These are phyloP conservation scores for Fusarium sp. DNA, from an alignment of 2,329 filamentous ascomycete genomes.

Conservation along the genomic window DNA sequence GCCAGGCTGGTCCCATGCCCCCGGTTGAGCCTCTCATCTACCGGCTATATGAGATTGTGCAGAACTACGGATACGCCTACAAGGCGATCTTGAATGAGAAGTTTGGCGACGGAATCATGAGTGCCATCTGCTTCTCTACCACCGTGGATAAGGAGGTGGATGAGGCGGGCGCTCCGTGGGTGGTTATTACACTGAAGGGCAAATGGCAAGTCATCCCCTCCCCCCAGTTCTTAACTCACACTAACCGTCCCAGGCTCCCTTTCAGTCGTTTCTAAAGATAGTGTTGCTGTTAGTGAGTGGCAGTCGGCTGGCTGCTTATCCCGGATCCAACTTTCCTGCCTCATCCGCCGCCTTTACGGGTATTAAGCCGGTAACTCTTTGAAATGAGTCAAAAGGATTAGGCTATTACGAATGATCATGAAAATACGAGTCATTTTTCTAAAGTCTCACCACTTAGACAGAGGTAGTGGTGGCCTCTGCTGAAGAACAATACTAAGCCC, in stretches of 20 bases:
- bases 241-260: constrained; percentile 43
- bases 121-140: constrained; percentile 89
- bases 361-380: background rate
- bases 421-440: background rate
- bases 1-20: constrained; percentile 63
- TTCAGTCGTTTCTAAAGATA: constrained; percentile 46
- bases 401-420: background rate
- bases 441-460: background rate
- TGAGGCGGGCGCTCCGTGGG: constrained; percentile 82
- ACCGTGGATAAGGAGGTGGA: constrained; percentile 96
- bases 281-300: background rate
- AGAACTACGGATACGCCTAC: constrained; percentile 97
- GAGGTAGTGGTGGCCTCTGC: constrained; percentile 37
- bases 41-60: constrained; percentile 90
- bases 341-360: background rate
- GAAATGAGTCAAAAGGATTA: background rate
- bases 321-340: background rate
- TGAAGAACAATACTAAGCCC: constrained; percentile 45
- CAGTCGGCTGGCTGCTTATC: background rate
- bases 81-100: constrained; percentile 97
- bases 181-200: constrained; percentile 82
- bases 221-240: background rate
- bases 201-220: constrained; percentile 74
- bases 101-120: constrained; percentile 96
- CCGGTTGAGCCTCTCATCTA: constrained; percentile 71